A percentile compares a stretch with the other conserved stretches of the same genome.
phyloP scores from a whole-genome alignment of 768 basidiomycete genomes.

The Trametes gibbosa region DNA sequence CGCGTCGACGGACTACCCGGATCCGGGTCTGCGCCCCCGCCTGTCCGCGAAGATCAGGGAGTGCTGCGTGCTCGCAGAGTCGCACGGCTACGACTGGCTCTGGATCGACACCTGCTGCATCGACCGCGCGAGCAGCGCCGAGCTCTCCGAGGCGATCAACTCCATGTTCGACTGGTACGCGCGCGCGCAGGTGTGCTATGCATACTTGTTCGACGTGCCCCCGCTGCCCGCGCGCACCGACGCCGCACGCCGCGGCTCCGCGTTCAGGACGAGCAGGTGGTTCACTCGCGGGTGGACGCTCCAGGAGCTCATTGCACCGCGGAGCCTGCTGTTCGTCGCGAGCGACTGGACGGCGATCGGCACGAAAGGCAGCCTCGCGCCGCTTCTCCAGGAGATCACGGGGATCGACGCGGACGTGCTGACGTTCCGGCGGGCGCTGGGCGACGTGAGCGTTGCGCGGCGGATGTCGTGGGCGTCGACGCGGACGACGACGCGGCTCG shows the following conservation, averaged over 20 bases:
- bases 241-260: neutral
- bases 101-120: constrained; percentile 5
- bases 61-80: constrained; percentile 14
- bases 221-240: too few relatives aligned
- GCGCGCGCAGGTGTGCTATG: neutral
- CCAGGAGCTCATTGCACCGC: constrained; percentile 16
- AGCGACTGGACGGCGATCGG: constrained; percentile 10
- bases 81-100: constrained; percentile 16
- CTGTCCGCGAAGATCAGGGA: constrained; percentile 1
- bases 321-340: constrained; percentile 8
- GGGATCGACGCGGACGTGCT: constrained; percentile 16
- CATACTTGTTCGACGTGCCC: neutral
- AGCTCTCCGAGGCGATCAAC: neutral
- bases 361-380: constrained; percentile 10
- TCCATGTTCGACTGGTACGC: neutral
- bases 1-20: too few relatives aligned
- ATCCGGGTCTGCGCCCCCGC: neutral
- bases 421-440: constrained; percentile 8
- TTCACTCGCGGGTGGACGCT: constrained; percentile 17
- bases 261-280: constrained; percentile 5
- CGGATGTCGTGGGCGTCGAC: constrained; percentile 18
- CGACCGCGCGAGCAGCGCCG: neutral
- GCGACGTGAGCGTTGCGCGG: constrained; percentile 16
- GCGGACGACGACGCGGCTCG: constrained; percentile 10
- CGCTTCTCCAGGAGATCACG: constrained; percentile 8